phyloP scores from a whole-genome alignment of 2,329 filamentous ascomycete species.

The Fusarium penzigii region DNA sequence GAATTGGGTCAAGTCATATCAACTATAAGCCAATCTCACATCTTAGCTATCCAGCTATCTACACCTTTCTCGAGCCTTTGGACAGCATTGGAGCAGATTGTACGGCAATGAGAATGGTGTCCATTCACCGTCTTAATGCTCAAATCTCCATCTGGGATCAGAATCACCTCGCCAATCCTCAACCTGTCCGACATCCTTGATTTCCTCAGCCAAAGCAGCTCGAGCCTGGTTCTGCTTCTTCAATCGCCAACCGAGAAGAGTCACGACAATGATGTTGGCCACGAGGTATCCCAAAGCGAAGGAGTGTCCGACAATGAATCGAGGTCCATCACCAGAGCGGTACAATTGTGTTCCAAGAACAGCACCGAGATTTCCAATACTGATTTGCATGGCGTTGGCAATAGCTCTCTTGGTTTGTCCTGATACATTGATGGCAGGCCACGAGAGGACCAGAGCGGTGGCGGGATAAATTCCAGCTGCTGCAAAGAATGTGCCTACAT shows the following conservation, averaged over 20 bases:
- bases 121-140: too few relatives aligned
- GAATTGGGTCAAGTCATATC: too few relatives aligned
- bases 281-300: conserved; percentile 66
- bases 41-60: too few relatives aligned
- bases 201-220: conserved; percentile 42
- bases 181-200: conserved; percentile 50
- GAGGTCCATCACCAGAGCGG: conserved; percentile 56
- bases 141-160: conserved; percentile 67
- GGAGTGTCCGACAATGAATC: conserved; percentile 66
- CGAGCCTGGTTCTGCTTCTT: conserved; percentile 59
- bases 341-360: conserved; percentile 72
- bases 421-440: conserved; percentile 72
- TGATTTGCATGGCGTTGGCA: conserved; percentile 71
- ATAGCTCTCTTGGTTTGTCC: conserved; percentile 70
- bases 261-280: conserved; percentile 57
- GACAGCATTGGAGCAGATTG: too few relatives aligned
- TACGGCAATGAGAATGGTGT: too few relatives aligned
- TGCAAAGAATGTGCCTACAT: conserved; percentile 62
- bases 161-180: conserved; percentile 62
- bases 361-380: conserved; percentile 68
- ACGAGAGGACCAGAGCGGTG: conserved; percentile 63
- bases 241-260: conserved; percentile 53
- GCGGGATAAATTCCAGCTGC: conserved; percentile 69
- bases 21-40: too few relatives aligned
- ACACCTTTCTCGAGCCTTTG: too few relatives aligned